phyloP scores from a whole-genome alignment of 371 early-diverging fungal genomes.

The Mortierella sp. region DNA sequence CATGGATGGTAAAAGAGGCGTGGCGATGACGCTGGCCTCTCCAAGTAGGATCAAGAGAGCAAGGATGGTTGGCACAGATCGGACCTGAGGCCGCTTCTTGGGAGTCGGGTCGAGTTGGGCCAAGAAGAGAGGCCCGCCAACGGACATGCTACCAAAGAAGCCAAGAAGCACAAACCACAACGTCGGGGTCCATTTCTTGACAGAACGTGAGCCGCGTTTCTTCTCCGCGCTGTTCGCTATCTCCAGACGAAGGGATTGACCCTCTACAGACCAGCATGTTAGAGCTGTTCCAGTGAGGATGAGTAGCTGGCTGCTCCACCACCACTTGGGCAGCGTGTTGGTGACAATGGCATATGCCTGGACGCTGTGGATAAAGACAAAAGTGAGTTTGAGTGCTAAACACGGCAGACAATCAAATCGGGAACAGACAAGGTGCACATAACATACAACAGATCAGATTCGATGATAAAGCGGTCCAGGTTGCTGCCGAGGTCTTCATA shows the following conservation, averaged over 20 bases:
- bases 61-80: slow-evolving; percentile 39
- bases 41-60: slow-evolving; percentile 39
- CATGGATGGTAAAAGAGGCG: slow-evolving; percentile 35
- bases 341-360: slow-evolving; percentile 52
- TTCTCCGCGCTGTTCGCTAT: slow-evolving; percentile 2
- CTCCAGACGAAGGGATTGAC: slow-evolving; percentile 31
- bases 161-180: slow-evolving; percentile 54
- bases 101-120: slow-evolving; percentile 37
- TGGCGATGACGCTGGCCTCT: slow-evolving; percentile 36
- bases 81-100: slow-evolving; percentile 22
- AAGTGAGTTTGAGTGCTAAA: background rate
- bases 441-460: slow-evolving; percentile 53
- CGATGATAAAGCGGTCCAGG: slow-evolving; percentile 44
- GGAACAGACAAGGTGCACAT: slow-evolving; percentile 15
- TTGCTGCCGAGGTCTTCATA: slow-evolving; percentile 34
- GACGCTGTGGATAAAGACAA: slow-evolving; percentile 19
- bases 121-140: slow-evolving; percentile 50
- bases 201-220: background rate
- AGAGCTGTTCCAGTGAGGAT: slow-evolving; percentile 46
- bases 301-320: slow-evolving; percentile 53
- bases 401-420: too few species aligned
- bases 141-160: slow-evolving; percentile 54
- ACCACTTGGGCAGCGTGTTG: slow-evolving; percentile 49
- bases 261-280: slow-evolving; percentile 53
- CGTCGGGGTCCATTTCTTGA: slow-evolving; percentile 47